These are phyloP conservation scores for Salvia rosmarinus DNA, from an alignment of 257 asterid genomes.

Conservation along the genomic window DNA sequence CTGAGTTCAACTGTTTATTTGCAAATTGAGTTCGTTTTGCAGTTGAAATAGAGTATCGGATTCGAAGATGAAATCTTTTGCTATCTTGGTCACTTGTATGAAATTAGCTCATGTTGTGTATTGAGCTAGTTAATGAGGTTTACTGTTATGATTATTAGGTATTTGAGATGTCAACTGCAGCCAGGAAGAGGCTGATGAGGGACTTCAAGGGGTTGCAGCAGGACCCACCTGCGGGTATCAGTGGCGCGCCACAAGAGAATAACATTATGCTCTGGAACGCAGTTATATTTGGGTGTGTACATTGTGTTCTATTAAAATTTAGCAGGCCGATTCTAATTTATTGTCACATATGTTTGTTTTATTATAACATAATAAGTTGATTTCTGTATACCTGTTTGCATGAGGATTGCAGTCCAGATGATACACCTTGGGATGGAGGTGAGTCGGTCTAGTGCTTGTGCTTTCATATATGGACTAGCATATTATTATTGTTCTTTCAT, in stretches of 20 bases:
- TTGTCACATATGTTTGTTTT: background rate
- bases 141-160: constrained; percentile 30
- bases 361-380: background rate
- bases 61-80: background rate
- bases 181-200: constrained; percentile 83
- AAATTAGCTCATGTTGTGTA: background rate
- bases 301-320: background rate
- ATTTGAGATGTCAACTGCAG: constrained; percentile 67
- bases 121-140: background rate
- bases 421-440: constrained; percentile 96
- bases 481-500: background rate
- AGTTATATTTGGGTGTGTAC: constrained; percentile 64
- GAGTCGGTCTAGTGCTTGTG: constrained; percentile 28
- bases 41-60: background rate
- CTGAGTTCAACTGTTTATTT: background rate
- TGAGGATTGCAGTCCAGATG: constrained; percentile 63
- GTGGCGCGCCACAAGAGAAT: constrained; percentile 82
- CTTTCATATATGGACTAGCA: background rate
- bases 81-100: background rate
- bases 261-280: constrained; percentile 85
- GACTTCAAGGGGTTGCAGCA: constrained; percentile 83
- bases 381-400: background rate
- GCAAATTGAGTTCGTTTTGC: background rate
- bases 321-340: background rate
- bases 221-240: constrained; percentile 79